Percentiles rank a stretch among this genome's conserved stretches.
Evolutionary conservation across 495 filamentous ascomycete species (phyloP).

Genomic region (Amphirosellinia nigrospora): DNA sequence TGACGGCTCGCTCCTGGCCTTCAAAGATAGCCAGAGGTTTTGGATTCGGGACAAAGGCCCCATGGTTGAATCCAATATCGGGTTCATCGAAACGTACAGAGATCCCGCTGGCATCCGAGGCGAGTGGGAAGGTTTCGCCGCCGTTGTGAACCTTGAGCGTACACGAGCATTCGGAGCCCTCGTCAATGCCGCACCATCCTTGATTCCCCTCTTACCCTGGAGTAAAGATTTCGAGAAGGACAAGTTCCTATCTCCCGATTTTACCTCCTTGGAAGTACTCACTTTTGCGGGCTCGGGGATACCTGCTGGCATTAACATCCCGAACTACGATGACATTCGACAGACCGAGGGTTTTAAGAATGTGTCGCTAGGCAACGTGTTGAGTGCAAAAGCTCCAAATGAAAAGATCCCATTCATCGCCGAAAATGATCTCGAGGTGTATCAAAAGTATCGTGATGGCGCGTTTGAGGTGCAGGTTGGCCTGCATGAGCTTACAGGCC

Average conservation of each 20-base stretch:
- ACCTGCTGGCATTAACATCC: conserved; percentile 77
- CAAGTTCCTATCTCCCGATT: conserved; percentile 91
- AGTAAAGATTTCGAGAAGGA: conserved; percentile 89
- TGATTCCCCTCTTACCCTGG: conserved; percentile 93
- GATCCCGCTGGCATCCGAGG: conserved; percentile 91
- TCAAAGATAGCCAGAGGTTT: conserved; percentile 86
- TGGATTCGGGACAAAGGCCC: conserved; percentile 95
- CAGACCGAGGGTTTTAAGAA: conserved; percentile 98
- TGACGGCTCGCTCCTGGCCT: conserved; percentile 81
- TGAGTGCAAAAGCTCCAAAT: conserved; percentile 86
- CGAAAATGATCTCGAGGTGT: conserved; percentile 75
- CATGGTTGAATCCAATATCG: conserved; percentile 87
- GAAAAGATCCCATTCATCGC: conserved; percentile 90
- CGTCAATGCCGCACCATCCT: conserved; percentile 76
- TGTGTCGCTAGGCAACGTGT: conserved; percentile 87
- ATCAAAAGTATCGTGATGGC: conserved; percentile 76
- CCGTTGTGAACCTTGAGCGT: conserved; percentile 77
- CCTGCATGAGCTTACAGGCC: conserved; percentile 92
- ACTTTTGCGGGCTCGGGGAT: conserved; percentile 76
- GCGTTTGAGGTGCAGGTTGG: conserved; percentile 96
- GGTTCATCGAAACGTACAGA: conserved; percentile 95
- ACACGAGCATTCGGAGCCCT: conserved; percentile 88
- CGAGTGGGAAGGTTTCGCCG: conserved; percentile 97
- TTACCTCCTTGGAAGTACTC: conserved; percentile 81
- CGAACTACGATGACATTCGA: conserved; percentile 94